These are phyloP conservation scores for Elsinoe arachidis DNA, from an alignment of 2,329 filamentous ascomycete species.

Conservation along the genomic window DNA sequence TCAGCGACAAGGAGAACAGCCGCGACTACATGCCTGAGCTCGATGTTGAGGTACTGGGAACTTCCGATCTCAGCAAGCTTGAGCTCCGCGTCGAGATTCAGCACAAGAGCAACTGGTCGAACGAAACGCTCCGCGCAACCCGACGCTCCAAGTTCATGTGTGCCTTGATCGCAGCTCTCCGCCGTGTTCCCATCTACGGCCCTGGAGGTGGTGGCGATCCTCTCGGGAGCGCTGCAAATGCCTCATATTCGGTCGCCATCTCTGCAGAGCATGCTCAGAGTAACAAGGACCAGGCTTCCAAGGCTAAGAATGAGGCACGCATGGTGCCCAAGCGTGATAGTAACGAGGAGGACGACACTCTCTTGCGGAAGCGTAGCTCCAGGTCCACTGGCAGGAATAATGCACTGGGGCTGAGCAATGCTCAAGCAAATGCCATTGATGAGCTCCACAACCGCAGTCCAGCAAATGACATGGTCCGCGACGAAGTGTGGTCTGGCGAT, in stretches of 20 bases:
- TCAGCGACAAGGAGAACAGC: constrained; percentile 71
- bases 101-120: constrained; percentile 61
- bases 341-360: constrained; percentile 19
- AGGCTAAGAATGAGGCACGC: constrained; percentile 44
- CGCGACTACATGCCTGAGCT: constrained; percentile 87
- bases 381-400: constrained; percentile 21
- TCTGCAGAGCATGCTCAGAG: constrained; percentile 57
- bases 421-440: constrained; percentile 35
- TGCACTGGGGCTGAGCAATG: constrained; percentile 23
- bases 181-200: constrained; percentile 75
- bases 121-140: constrained; percentile 70
- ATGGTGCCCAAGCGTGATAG: constrained; percentile 46
- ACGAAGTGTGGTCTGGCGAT: constrained; percentile 36
- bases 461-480: constrained; percentile 35
- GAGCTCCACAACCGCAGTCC: constrained; percentile 37
- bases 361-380: constrained; percentile 3
- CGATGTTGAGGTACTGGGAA: constrained; percentile 64
- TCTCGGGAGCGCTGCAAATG: constrained; percentile 58
- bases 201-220: constrained; percentile 64
- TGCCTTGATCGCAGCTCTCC: constrained; percentile 73
- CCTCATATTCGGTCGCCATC: constrained; percentile 71
- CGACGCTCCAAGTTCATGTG: constrained; percentile 96
- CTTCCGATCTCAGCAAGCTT: constrained; percentile 82
- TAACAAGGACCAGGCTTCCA: constrained; percentile 49
- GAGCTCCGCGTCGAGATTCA: constrained; percentile 73